Percentiles rank a stretch among this genome's conserved stretches.
Evolutionary conservation across 495 filamentous ascomycete species (phyloP).

Genomic region (Penicillium desertorum): DNA sequence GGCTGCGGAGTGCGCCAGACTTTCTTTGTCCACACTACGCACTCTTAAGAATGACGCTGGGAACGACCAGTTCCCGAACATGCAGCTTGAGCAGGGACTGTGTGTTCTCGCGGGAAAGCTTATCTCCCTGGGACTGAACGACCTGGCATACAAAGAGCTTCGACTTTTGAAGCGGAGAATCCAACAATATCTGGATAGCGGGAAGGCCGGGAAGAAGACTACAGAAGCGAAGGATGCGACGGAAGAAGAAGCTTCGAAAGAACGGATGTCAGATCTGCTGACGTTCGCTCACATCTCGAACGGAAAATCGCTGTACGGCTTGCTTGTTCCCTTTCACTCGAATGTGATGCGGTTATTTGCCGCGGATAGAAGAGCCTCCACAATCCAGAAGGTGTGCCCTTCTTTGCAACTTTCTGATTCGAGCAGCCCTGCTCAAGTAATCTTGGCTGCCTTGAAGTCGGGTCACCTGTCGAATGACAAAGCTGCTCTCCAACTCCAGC

Average conservation of each 20-base stretch:
- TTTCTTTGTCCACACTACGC: constrained; percentile 70
- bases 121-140: constrained; percentile 68
- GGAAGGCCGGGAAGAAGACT: constrained; percentile 24
- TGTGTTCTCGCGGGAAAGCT: constrained; percentile 72
- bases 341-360: constrained; percentile 53
- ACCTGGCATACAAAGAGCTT: constrained; percentile 76
- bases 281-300: constrained; percentile 52
- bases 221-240: constrained; percentile 19
- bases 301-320: constrained; percentile 34
- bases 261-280: constrained; percentile 61
- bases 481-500: constrained; percentile 67
- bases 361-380: constrained; percentile 42
- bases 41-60: constrained; percentile 54
- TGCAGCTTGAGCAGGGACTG: constrained; percentile 84
- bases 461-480: constrained; percentile 53
- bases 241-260: constrained; percentile 38
- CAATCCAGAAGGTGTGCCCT: constrained; percentile 50
- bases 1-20: constrained; percentile 71
- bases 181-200: constrained; percentile 45
- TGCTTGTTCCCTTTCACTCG: constrained; percentile 45
- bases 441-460: constrained; percentile 51
- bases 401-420: constrained; percentile 45
- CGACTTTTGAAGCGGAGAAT: constrained; percentile 61
- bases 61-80: constrained; percentile 52
- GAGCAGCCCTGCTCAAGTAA: constrained; percentile 66